Conservation (phyloP, 257 asterid species). For the Nicotiana noctiflora region DNA sequence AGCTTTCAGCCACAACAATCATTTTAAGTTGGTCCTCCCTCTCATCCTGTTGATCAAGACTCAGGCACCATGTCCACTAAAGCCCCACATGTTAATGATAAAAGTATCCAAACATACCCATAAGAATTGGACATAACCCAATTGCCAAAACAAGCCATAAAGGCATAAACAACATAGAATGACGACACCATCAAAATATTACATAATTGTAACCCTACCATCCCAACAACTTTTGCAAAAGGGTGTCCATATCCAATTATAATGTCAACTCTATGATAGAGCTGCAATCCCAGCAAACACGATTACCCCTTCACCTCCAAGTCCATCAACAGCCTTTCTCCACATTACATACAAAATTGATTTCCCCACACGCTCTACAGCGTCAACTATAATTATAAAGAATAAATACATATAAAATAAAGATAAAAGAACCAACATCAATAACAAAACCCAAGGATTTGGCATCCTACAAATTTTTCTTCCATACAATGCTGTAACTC, state of each 20-base stretch:
- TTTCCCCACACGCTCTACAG: constrained; percentile 23
- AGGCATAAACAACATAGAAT: background rate
- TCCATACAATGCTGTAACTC: background rate
- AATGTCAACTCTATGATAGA: constrained; percentile 8
- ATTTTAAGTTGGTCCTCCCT: background rate
- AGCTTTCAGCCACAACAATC: background rate
- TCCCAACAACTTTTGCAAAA: constrained; percentile 13
- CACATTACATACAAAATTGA: constrained; percentile 9
- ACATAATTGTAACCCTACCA: constrained; percentile 9
- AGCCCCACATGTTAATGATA: background rate
- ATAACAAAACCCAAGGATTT: constrained; percentile 10
- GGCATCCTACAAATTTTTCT: constrained; percentile 7
- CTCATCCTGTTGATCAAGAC: background rate
- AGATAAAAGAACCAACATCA: constrained; percentile 3
- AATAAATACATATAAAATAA: background rate
- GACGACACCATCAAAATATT: background rate
- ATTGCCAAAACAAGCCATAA: background rate
- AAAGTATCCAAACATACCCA: background rate
- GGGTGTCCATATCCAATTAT: background rate
- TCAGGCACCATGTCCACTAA: background rate
- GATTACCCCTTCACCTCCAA: background rate
- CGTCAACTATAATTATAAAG: constrained; percentile 2
- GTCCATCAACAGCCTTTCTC: background rate
- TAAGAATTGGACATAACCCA: background rate
- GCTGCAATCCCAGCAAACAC: background rate